Base-by-base conservation (phyloP, 495 filamentous ascomycete genomes). In the Aspergillus panamensis region DNA sequence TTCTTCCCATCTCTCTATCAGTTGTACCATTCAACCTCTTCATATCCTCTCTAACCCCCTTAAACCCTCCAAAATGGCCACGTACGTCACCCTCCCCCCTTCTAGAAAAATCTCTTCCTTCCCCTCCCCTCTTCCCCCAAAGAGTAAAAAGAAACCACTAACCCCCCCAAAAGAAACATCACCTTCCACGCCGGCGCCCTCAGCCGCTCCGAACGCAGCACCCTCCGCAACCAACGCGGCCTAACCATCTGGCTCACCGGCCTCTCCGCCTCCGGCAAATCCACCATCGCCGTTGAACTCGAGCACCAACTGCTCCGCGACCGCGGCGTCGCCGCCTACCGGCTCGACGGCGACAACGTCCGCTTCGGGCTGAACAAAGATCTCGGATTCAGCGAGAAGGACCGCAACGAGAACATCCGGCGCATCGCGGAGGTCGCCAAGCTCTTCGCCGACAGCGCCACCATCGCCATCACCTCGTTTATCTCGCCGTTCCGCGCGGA, bases 231-330 rank as follows among this genome's bases (percentile, higher is more conserved):
- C 66, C 95, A 98, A 76, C 80, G 83, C 39, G 94, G 94, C 64
- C 88, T 94, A 71, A 98, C 94, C 45, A 86, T 98, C 71, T 98
- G 94, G 94, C 89, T 98, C 72, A 98, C 94, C 7, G 94, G 94
- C 25, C 87, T 98, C 44, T 93, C 88, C 17, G 94, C 93, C 53
- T 95, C 90, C 3, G 94, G 94, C 63, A 98, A 98, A 76, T 96
- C 91, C 44, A 98, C 94, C 16, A 87, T 97, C 31, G 94, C 94
- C 55, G 94, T 90, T 16, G 94, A 94, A 17, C 89, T 97, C 16
- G 94, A 98, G 77, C 92, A 96, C 74, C 89, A 96, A 71, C 86
- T 98, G 14, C 85, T 98, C 50, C 69, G 61, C 49, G 63, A 73
- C 61, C 91, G 94, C 67, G 86, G 86, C 14, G 73, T 96, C 13